These are phyloP conservation scores for Ustilago sp. DNA, from an alignment of 1,284 basidiomycete species.

Conservation along the genomic window DNA sequence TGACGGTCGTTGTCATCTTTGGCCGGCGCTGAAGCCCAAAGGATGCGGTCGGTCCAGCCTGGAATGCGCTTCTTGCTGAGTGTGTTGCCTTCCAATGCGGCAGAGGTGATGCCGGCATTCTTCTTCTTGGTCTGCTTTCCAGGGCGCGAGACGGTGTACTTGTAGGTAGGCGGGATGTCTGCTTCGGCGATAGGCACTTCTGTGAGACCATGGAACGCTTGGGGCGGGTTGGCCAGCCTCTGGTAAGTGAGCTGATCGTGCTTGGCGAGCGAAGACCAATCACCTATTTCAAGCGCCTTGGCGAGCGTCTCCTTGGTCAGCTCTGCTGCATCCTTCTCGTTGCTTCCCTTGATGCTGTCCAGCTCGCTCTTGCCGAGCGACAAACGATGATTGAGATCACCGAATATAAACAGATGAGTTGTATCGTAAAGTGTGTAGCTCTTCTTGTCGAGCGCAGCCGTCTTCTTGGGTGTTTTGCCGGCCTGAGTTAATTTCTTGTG, in stretches of 20 bases:
- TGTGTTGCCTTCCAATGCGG: constrained; percentile 38
- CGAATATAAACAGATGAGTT: constrained; percentile 68
- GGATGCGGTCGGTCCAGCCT: constrained; percentile 93
- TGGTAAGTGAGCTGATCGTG: constrained; percentile 65
- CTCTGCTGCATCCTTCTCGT: constrained; percentile 19
- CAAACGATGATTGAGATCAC: constrained; percentile 69
- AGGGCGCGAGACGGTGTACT: constrained; percentile 56
- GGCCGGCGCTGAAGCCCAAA: constrained; percentile 75
- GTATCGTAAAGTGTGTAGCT: constrained; percentile 67
- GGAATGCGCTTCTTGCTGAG: constrained; percentile 80
- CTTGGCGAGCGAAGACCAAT: constrained; percentile 54
- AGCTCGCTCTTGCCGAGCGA: constrained; percentile 51
- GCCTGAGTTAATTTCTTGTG: constrained; percentile 52
- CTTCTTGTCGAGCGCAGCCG: constrained; percentile 55
- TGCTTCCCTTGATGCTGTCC: constrained; percentile 5
- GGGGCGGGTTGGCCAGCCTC: constrained; percentile 32
- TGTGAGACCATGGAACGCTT: constrained; percentile 62
- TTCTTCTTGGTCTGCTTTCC: constrained; percentile 41
- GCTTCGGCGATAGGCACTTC: constrained; percentile 51
- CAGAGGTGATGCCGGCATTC: constrained; percentile 38
- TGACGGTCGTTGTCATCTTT: constrained; percentile 36
- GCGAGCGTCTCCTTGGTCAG: constrained; percentile 44
- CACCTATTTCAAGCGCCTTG: constrained; percentile 42
- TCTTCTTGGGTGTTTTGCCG: constrained; percentile 75
- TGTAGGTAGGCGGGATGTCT: constrained; percentile 66